Evolutionary conservation across 2,329 filamentous ascomycete genomes (phyloP).

Genomic region (Aspergillus sp.): DNA sequence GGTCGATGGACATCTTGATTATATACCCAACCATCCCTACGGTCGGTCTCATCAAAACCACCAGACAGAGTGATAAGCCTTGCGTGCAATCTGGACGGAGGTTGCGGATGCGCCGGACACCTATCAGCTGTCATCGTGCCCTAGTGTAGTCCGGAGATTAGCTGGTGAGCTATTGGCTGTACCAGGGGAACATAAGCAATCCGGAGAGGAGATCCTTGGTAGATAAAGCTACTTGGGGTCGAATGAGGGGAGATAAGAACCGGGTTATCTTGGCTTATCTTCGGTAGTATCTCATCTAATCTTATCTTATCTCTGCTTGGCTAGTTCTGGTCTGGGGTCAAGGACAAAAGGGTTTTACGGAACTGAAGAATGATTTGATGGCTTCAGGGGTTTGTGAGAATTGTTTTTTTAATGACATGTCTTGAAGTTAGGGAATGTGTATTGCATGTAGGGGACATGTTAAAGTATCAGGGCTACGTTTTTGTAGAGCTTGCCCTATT

Average conservation of each 20-base stretch:
- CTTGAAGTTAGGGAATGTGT: too few species aligned
- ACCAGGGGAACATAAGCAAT: not conserved
- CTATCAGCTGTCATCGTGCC: not conserved
- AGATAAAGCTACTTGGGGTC: not conserved
- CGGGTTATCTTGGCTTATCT: not conserved
- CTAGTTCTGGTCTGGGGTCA: too few species aligned
- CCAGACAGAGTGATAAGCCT: not conserved
- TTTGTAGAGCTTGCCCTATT: too few species aligned
- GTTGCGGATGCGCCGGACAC: not conserved
- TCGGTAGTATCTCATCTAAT: slow-evolving; percentile 1
- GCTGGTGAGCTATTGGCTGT: not conserved
- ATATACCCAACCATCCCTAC: not conserved
- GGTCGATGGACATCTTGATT: not conserved
- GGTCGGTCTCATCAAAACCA: not conserved
- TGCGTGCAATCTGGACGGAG: not conserved
- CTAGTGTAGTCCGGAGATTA: not conserved
- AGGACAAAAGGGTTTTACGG: too few species aligned
- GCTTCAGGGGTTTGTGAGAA: too few species aligned
- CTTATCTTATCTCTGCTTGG: not conserved
- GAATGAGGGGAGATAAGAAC: not conserved
- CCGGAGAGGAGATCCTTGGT: not conserved
- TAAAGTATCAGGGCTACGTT: too few species aligned
- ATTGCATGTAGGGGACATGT: too few species aligned
- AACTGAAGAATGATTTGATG: not conserved
- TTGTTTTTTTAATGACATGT: too few species aligned